Evolutionary conservation across 768 basidiomycete species (phyloP).

Genomic region (Pleurotus pulmonarius): DNA sequence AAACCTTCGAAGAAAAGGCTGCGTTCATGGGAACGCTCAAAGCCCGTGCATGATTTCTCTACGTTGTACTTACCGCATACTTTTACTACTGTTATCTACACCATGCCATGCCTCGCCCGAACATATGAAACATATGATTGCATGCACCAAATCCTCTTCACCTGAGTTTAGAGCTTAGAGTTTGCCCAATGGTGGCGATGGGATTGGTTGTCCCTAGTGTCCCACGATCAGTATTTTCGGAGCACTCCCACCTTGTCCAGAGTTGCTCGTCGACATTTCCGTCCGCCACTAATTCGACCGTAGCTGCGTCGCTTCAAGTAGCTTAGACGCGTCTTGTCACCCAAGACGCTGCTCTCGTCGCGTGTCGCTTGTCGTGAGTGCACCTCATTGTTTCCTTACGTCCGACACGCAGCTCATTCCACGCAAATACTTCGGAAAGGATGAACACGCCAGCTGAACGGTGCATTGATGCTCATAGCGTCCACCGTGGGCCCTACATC

Average conservation of each 20-base stretch:
- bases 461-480: slow-evolving; percentile 80
- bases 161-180: background rate
- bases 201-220: background rate
- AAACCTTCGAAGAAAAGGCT: slow-evolving; percentile 94
- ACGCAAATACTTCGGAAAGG: background rate
- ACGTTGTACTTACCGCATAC: slow-evolving; percentile 33
- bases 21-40: slow-evolving; percentile 94
- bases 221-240: slow-evolving; percentile 8
- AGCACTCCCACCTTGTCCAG: background rate
- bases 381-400: background rate
- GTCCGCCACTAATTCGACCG: too few relatives aligned
- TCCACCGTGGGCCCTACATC: slow-evolving; percentile 67
- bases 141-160: background rate
- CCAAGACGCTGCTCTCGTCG: slow-evolving; percentile 1
- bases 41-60: slow-evolving; percentile 58
- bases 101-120: slow-evolving; percentile 34
- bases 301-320: too few relatives aligned
- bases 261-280: too few relatives aligned
- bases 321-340: too few relatives aligned
- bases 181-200: background rate
- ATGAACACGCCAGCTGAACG: slow-evolving; percentile 34
- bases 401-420: too few relatives aligned
- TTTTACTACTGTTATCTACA: slow-evolving; percentile 31
- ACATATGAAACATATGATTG: slow-evolving; percentile 14
- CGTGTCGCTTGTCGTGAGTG: slow-evolving; percentile 5